Base-by-base conservation (phyloP, 257 asterid genomes). In the Fraxinus quadrangulata region DNA sequence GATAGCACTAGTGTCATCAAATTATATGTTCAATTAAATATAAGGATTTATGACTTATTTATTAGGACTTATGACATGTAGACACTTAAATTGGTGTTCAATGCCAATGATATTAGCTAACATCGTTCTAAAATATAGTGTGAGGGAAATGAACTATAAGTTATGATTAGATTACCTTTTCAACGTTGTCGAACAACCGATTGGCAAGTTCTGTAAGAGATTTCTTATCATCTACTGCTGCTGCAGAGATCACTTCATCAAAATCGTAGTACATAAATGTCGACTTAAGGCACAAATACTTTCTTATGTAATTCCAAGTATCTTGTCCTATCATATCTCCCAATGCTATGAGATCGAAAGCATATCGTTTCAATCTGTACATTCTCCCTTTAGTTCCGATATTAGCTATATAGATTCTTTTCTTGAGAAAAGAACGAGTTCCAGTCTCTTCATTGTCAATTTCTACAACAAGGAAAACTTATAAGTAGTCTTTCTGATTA, bases 191-290 rank as follows among this genome's bases (percentile, higher is more conserved):
- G 28, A 93, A 93, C 75, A 94, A 82, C 21, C 89, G 84, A 72
- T 92, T 94, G 42, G 96, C 97, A 59, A 94, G 96, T 72, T 88
- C 92, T 1, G 72, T 84, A 1, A 94, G 90, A 30, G 92, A 74
- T 80, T 84, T 81, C 83, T 90, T 90, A 36, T 94, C 94, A 71
- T 79, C 85, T 0, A 33, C 79, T 0, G 88, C 23, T 11, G 96
- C 88, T 12, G 95, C 94, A 0, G 97, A 80, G 77, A 94, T 92
- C 2, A 94, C 87, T 45, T 90, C 85, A 75, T 94, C 97, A 6
- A 93, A 93, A 80, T 93, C 97, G 12, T 71, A 88, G 83, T 94
- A 92, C 97, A 92, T 94, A 71, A 88, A 88, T 0, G 98, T 93
- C 0, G 92, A 88, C 68, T 90, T 93, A 33, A 90, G 86, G 19